A percentile compares a stretch with the other conserved stretches of the same genome.
phyloP scores from a whole-genome alignment of 768 basidiomycete species.

The Rossbeevera mucosa region DNA sequence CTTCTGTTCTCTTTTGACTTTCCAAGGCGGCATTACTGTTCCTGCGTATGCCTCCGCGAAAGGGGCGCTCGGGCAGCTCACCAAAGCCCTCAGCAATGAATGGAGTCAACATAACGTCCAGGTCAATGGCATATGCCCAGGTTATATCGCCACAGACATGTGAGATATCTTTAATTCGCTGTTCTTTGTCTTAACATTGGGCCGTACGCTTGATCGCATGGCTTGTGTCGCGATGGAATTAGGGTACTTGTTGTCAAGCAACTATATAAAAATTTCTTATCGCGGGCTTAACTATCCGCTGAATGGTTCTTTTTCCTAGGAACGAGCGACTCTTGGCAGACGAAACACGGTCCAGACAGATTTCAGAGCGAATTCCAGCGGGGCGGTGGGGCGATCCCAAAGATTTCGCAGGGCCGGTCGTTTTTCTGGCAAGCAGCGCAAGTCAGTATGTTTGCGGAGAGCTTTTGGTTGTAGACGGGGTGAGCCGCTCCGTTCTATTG shows the following conservation, averaged over 20 bases:
- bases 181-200: conserved; percentile 5
- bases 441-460: conserved; percentile 70
- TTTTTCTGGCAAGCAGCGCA: conserved; percentile 61
- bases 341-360: conserved; percentile 57
- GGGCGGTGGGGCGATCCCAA: conserved; percentile 61
- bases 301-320: conserved; percentile 35
- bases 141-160: conserved; percentile 90
- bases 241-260: conserved; percentile 7
- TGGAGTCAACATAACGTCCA: conserved; percentile 87
- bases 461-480: conserved; percentile 62
- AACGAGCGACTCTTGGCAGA: conserved; percentile 62
- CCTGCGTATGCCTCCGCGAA: conserved; percentile 93
- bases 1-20: conserved; percentile 50
- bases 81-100: conserved; percentile 89
- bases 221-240: conserved; percentile 3
- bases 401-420: conserved; percentile 64
- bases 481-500: conserved; percentile 33
- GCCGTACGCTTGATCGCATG: conserved; percentile 5
- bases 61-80: conserved; percentile 79
- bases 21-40: conserved; percentile 61
- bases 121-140: conserved; percentile 85
- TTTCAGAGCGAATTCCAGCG: conserved; percentile 67
- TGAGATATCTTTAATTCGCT: conserved; percentile 33
- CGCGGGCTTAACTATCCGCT: conserved; percentile 6
- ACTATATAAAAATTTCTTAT: conserved; percentile 1